phyloP scores from a whole-genome alignment of 257 asterid genomes.

The Solanum lignicaule region DNA sequence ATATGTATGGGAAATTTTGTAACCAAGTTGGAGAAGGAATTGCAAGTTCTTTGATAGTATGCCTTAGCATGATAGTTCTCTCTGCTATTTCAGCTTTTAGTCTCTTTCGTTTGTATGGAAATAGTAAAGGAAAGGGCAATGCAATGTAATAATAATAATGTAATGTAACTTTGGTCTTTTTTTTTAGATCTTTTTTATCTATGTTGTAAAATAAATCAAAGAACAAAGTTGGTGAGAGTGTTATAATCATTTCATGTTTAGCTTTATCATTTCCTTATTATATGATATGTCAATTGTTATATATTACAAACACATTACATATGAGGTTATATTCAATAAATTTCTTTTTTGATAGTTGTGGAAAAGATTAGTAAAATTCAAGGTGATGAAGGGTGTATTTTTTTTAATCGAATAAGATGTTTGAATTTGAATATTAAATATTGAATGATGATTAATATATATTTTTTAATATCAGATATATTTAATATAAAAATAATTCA shows the following conservation, averaged over 20 bases:
- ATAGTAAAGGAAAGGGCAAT: conserved; percentile 35
- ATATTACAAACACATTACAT: not conserved
- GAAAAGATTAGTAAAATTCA: not conserved
- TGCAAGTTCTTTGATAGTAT: conserved; percentile 53
- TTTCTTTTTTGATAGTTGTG: no score
- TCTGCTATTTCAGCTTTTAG: conserved; percentile 75
- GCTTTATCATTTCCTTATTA: not conserved
- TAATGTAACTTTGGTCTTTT: not conserved
- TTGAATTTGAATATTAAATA: not conserved
- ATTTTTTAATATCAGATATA: not conserved
- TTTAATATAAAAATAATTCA: not conserved
- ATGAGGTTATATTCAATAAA: no score
- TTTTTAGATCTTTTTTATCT: not conserved
- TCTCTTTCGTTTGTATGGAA: conserved; percentile 82
- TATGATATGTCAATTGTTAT: not conserved
- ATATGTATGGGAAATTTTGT: conserved; percentile 57
- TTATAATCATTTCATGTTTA: not conserved
- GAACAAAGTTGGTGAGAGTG: not conserved
- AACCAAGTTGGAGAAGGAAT: conserved; percentile 82
- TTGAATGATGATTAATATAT: not conserved
- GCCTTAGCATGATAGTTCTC: conserved; percentile 50
- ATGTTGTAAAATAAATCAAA: not conserved
- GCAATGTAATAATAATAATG: conserved; percentile 13
- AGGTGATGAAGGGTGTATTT: not conserved
- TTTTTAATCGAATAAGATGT: not conserved